Conservation (phyloP, 1,139 yeast genomes). For the Arxiozyma bovina region DNA sequence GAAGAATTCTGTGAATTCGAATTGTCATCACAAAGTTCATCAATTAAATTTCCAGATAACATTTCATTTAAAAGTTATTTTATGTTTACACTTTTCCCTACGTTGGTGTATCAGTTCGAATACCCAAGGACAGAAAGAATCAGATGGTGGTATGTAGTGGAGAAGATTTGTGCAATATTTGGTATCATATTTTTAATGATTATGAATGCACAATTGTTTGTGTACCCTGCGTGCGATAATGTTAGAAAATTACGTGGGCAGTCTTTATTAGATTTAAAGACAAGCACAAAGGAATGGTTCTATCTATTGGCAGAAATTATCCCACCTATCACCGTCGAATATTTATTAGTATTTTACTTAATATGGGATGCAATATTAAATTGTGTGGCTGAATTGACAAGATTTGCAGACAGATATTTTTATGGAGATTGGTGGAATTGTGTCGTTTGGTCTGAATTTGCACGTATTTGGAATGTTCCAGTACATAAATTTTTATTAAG, state of each 20-base stretch:
- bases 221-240: constrained; percentile 60
- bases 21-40: constrained; percentile 39
- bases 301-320: constrained; percentile 59
- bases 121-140: constrained; percentile 64
- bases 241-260: constrained; percentile 35
- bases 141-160: constrained; percentile 54
- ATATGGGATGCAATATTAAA: constrained; percentile 92
- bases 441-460: constrained; percentile 80
- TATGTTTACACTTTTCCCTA: constrained; percentile 72
- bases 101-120: constrained; percentile 63
- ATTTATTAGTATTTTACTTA: constrained; percentile 65
- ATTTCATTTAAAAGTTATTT: constrained; percentile 55
- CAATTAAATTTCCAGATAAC: constrained; percentile 52
- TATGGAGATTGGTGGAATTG: constrained; percentile 96
- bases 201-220: constrained; percentile 58
- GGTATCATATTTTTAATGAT: constrained; percentile 77
- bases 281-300: constrained; percentile 50
- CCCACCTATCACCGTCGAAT: constrained; percentile 65
- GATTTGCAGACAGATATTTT: constrained; percentile 77
- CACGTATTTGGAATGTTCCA: constrained; percentile 85
- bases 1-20: constrained; percentile 57
- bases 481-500: constrained; percentile 78
- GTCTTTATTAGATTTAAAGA: constrained; percentile 32
- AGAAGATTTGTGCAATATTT: constrained; percentile 63
- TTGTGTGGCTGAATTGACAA: constrained; percentile 71